These are phyloP conservation scores for Aplosporella prunicola DNA, from an alignment of 2,329 filamentous ascomycete genomes.

Conservation along the genomic window DNA sequence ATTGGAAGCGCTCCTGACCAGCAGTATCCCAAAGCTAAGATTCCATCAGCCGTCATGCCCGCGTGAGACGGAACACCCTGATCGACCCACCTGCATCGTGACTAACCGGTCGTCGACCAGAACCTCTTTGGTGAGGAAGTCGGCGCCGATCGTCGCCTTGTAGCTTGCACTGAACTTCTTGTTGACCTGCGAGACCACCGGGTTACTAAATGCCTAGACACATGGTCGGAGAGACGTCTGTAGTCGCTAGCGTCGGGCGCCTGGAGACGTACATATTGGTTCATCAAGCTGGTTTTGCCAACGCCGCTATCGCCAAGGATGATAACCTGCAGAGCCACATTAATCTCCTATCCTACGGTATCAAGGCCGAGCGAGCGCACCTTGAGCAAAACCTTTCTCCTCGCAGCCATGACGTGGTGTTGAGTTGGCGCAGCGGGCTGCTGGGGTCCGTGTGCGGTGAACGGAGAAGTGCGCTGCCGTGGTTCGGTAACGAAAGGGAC, in stretches of 20 bases:
- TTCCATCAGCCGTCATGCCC: conserved; percentile 15
- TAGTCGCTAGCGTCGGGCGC: no score
- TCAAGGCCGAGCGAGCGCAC: conserved; percentile 37
- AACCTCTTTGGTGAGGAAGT: conserved; percentile 97
- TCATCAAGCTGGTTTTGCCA: conserved; percentile 99
- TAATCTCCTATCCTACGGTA: conserved; percentile 12
- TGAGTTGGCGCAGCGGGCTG: conserved; percentile 1
- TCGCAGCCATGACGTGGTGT: conserved; percentile 53
- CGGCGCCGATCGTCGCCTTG: conserved; percentile 97
- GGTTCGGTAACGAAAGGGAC: no score
- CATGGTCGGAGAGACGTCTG: not conserved
- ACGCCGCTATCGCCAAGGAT: conserved; percentile 98
- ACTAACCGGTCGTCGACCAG: conserved; percentile 94
- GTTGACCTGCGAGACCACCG: conserved; percentile 94
- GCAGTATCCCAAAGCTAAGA: conserved; percentile 91
- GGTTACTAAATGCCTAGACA: no score
- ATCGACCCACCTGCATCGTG: conserved; percentile 75
- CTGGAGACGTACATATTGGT: conserved; percentile 90
- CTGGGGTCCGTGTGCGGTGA: not conserved
- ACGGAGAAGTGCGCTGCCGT: no score
- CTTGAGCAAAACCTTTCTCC: conserved; percentile 89
- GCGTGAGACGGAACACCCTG: not conserved
- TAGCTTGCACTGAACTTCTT: conserved; percentile 99
- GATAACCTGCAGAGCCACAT: conserved; percentile 60
- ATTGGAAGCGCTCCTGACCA: conserved; percentile 95